phyloP scores from a whole-genome alignment of 306 rosid genomes.

The Fragaria iinumae region DNA sequence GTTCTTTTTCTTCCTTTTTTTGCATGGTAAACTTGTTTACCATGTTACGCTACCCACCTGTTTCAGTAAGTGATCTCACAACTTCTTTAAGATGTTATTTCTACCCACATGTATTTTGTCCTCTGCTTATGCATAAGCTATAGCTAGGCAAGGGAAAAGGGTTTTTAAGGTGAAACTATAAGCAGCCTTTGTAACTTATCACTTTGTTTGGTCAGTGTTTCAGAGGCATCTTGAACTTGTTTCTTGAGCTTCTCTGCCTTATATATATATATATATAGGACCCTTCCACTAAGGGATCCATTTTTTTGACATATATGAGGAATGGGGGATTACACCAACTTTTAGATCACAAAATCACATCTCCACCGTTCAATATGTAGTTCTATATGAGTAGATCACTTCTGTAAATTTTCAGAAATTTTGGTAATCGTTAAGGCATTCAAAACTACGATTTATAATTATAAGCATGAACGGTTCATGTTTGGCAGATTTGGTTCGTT shows the following conservation, averaged over 20 bases:
- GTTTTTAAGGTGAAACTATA: slow-evolving; percentile 33
- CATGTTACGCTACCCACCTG: slow-evolving; percentile 47
- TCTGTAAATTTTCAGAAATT: too few species aligned
- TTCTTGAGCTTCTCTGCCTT: slow-evolving; percentile 25
- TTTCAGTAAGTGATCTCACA: slow-evolving; percentile 36
- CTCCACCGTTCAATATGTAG: too few species aligned
- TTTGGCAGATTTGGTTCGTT: too few species aligned
- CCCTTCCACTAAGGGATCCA: too few species aligned
- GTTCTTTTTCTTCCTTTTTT: slow-evolving; percentile 38
- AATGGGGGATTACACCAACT: too few species aligned
- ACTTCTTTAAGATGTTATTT: slow-evolving; percentile 33
- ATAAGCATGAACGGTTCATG: too few species aligned
- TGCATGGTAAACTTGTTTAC: slow-evolving; percentile 49
- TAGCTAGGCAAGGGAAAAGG: slow-evolving; percentile 18
- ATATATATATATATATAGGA: too few species aligned
- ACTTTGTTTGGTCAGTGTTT: slow-evolving; percentile 26
- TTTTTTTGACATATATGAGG: too few species aligned
- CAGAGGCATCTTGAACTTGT: slow-evolving; percentile 23
- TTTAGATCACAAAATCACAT: too few species aligned
- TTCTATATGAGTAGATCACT: too few species aligned
- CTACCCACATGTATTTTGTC: slow-evolving; percentile 21
- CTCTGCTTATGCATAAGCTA: slow-evolving; percentile 20
- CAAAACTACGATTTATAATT: too few species aligned
- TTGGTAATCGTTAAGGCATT: too few species aligned
- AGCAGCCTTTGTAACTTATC: slow-evolving; percentile 35